Conservation (phyloP, 192 early-diverging fungal genomes). For the Coemansia sp. region DNA sequence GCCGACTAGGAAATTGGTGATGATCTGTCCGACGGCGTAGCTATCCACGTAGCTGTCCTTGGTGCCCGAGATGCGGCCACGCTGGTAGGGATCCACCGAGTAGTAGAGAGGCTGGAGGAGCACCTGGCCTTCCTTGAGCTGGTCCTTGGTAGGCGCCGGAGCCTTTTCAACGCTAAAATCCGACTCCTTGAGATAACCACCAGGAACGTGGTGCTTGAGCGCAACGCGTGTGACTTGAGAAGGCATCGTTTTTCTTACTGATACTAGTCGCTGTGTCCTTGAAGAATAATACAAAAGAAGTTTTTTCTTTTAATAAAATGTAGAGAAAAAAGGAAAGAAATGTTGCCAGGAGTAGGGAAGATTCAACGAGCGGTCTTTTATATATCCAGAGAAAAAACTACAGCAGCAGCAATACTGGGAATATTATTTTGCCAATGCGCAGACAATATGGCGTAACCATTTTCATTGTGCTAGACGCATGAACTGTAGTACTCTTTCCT, state of each 20-base stretch:
- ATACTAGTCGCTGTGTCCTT: too few relatives aligned
- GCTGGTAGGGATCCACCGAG: conserved; percentile 78
- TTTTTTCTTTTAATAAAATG: background rate
- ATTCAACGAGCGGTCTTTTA: background rate
- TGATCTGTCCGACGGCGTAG: conserved; percentile 61
- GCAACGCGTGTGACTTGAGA: conserved; percentile 22
- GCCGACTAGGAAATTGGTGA: conserved; percentile 45
- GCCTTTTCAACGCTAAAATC: conserved; percentile 30
- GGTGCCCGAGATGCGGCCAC: conserved; percentile 64
- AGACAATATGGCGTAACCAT: too few relatives aligned
- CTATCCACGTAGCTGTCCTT: conserved; percentile 59
- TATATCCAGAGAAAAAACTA: background rate
- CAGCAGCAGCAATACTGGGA: background rate
- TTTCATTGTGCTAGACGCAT: too few relatives aligned
- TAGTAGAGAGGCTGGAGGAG: conserved; percentile 67
- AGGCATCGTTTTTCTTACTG: background rate
- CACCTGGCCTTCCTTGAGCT: conserved; percentile 25
- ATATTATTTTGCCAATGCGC: too few relatives aligned
- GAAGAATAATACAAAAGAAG: background rate
- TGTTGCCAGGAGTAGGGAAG: background rate
- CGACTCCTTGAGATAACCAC: conserved; percentile 22
- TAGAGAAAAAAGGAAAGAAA: background rate
- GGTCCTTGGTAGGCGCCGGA: conserved; percentile 16
- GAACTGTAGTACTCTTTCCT: too few relatives aligned
- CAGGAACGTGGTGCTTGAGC: conserved; percentile 17